Base-by-base conservation (phyloP, 2,329 filamentous ascomycete species). In the Alternaria triticina region DNA sequence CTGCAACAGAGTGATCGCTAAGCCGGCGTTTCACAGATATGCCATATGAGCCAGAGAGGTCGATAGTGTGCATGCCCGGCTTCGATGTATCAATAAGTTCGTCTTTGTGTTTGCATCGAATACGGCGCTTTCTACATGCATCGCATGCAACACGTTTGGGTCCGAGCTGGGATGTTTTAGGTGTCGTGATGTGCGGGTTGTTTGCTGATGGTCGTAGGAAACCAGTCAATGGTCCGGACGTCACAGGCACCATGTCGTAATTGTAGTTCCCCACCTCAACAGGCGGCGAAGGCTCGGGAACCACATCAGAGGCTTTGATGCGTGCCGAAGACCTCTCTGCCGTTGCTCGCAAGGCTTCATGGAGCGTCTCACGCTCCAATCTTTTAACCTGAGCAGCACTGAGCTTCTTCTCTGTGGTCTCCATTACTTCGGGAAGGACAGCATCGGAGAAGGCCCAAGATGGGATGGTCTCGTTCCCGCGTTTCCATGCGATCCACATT, bases 401-500 rank as follows among this genome's bases (percentile, higher is more conserved):
- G 6, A 87, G 77, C 70, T 87, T 88, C 78, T 87, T 88, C 56
- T 85, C 84, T 8, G 66, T 67, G 4, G 66, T 64, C 8, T 79
- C 75, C 17, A 64, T 55, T 12, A 66, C 47, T 55, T 79, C 85
- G 49, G 84, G 83, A 47, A 87, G 81, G 15, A 84, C 81, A 49
- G 83, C 83, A 67, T 88, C 86, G 2, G 86, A 86, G 59, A 86
- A 83, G 44, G 88, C 88, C 88, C 88, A 91, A 47, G 85, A 81
- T 28, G 88, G 87, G 51, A 88, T 86, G 60, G 81, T 81, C 66
- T 89, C 87, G 71, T 90, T 89, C 11, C 89, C 89, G 58, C 86
- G 85, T 74, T 91, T 90, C 88, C 88, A 90, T 4, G 88, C 87
- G 61, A 87, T 84, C 89, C 89, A 91, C 60, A 89, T 82, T 6